Evolutionary conservation across 2,329 filamentous ascomycete species (phyloP).

Genomic region (Penicillium capsulatum): DNA sequence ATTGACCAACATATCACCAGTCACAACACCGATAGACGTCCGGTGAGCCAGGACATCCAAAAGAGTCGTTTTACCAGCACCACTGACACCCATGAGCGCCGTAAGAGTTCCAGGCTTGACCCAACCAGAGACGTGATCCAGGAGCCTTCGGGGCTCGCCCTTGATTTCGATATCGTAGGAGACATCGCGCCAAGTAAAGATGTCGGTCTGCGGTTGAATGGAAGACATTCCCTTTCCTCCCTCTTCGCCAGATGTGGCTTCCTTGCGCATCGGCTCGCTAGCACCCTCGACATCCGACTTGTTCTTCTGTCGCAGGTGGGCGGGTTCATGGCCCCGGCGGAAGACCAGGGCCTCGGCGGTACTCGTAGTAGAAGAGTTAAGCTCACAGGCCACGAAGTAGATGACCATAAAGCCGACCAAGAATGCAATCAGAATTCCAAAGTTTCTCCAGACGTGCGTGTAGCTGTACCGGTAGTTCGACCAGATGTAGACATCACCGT

Average conservation of each 20-base stretch:
- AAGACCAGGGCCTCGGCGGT: slow-evolving; percentile 73
- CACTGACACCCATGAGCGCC: slow-evolving; percentile 58
- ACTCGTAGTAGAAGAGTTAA: slow-evolving; percentile 46
- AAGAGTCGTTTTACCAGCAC: slow-evolving; percentile 58
- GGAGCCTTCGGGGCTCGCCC: slow-evolving; percentile 18
- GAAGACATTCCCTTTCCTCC: slow-evolving; percentile 6
- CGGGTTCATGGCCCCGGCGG: slow-evolving; percentile 50
- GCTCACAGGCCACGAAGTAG: slow-evolving; percentile 53
- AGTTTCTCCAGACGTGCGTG: slow-evolving; percentile 61
- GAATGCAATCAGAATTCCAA: slow-evolving; percentile 64
- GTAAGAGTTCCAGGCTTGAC: slow-evolving; percentile 53
- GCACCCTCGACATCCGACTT: slow-evolving; percentile 4
- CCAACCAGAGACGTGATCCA: slow-evolving; percentile 49
- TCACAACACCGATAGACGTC: slow-evolving; percentile 57
- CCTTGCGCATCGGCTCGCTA: not conserved
- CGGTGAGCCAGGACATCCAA: slow-evolving; percentile 55
- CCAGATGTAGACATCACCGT: slow-evolving; percentile 56
- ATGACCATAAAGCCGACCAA: slow-evolving; percentile 35
- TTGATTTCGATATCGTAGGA: slow-evolving; percentile 63
- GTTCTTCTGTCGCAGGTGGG: slow-evolving; percentile 14
- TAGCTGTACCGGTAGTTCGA: slow-evolving; percentile 54
- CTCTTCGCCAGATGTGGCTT: not conserved
- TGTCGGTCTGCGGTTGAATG: slow-evolving; percentile 13
- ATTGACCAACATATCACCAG: slow-evolving; percentile 62
- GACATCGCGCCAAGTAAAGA: slow-evolving; percentile 50